Percentiles rank a stretch among this genome's conserved stretches.
Evolutionary conservation across 768 basidiomycete genomes (phyloP).

Genomic region (Auriscalpium vulgare): DNA sequence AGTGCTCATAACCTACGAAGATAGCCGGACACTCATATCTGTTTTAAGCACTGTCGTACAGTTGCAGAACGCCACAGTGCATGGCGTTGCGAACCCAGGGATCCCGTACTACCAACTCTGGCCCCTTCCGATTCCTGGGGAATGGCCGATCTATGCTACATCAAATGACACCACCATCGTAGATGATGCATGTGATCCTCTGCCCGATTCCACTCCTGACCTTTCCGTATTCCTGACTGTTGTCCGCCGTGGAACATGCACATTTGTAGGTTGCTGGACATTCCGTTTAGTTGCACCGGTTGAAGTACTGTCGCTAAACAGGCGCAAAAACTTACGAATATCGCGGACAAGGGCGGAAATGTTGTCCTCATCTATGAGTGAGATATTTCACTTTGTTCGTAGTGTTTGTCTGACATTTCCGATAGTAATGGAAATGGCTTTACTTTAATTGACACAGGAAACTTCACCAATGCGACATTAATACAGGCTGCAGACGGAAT

Average conservation of each 20-base stretch:
- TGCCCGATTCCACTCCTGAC: constrained; percentile 46
- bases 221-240: constrained; percentile 46
- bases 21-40: too few relatives aligned
- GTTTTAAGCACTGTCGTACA: constrained; percentile 41
- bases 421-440: constrained; percentile 44
- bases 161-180: constrained; percentile 44
- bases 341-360: constrained; percentile 44
- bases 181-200: constrained; percentile 52
- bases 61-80: constrained; percentile 46
- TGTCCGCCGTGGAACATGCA: constrained; percentile 51
- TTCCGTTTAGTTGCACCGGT: background rate
- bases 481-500: constrained; percentile 50
- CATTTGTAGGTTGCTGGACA: constrained; percentile 33
- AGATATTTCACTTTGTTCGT: constrained; percentile 8
- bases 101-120: constrained; percentile 47
- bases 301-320: constrained; percentile 13
- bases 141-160: constrained; percentile 50
- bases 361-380: constrained; percentile 48
- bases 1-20: background rate
- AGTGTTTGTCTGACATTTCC: background rate
- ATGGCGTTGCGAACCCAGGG: constrained; percentile 38
- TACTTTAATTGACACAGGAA: constrained; percentile 32
- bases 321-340: constrained; percentile 45
- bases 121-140: constrained; percentile 37
- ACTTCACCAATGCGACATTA: constrained; percentile 36